Conservation (phyloP, 257 asterid species). For the Perilla frutescens region DNA sequence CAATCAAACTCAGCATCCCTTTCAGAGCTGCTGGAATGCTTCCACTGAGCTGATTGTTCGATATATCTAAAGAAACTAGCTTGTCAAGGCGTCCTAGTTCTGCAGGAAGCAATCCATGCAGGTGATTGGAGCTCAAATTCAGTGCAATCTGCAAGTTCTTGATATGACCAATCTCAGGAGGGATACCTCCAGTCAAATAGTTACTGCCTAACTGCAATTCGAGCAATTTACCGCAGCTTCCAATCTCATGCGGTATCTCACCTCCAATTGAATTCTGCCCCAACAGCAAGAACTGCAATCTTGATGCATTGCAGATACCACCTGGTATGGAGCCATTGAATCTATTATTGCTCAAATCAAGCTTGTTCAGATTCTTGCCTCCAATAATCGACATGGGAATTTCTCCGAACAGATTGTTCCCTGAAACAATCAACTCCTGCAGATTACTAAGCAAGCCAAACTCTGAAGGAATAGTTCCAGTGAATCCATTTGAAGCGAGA, state of each 20-base stretch:
- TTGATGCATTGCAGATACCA: slow-evolving; percentile 72
- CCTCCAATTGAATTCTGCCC: slow-evolving; percentile 69
- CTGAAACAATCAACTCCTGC: slow-evolving; percentile 87
- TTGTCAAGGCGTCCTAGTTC: slow-evolving; percentile 89
- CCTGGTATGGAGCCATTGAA: slow-evolving; percentile 76
- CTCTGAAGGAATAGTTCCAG: slow-evolving; percentile 72
- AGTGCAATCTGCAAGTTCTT: slow-evolving; percentile 89
- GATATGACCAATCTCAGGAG: slow-evolving; percentile 84
- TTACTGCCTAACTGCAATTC: slow-evolving; percentile 82
- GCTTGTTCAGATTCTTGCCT: slow-evolving; percentile 82
- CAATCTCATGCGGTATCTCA: slow-evolving; percentile 72
- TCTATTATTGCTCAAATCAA: slow-evolving; percentile 77
- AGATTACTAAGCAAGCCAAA: slow-evolving; percentile 71
- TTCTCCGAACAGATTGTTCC: slow-evolving; percentile 74
- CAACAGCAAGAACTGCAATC: slow-evolving; percentile 74
- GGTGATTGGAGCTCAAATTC: slow-evolving; percentile 83
- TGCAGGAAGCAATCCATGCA: slow-evolving; percentile 74
- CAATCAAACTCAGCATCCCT: slow-evolving; percentile 94
- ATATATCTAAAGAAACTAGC: slow-evolving; percentile 85
- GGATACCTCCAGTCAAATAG: slow-evolving; percentile 74
- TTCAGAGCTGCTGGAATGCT: slow-evolving; percentile 70
- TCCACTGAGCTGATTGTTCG: slow-evolving; percentile 81
- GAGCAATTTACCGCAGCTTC: slow-evolving; percentile 68
- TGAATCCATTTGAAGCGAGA: slow-evolving; percentile 84
- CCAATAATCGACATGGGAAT: slow-evolving; percentile 68